Evolutionary conservation across 495 filamentous ascomycete species (phyloP).

Genomic region (Hypoxylon subgilvum): DNA sequence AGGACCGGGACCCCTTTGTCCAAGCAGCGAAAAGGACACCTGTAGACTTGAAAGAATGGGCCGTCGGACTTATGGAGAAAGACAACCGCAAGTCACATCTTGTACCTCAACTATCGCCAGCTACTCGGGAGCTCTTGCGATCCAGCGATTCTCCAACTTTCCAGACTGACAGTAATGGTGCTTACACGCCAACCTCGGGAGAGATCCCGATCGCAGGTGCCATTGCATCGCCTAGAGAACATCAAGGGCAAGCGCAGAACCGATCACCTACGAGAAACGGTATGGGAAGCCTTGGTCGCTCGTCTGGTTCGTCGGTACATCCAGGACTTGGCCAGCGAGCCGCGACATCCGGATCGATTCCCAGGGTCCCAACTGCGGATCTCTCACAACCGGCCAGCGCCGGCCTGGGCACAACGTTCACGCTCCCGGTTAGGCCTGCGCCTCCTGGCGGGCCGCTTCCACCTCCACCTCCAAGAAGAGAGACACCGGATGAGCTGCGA

Average conservation of each 20-base stretch:
- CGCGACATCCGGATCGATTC: slow-evolving; percentile 52
- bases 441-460: slow-evolving; percentile 51
- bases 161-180: slow-evolving; percentile 42
- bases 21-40: slow-evolving; percentile 93
- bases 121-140: slow-evolving; percentile 63
- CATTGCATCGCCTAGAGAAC: slow-evolving; percentile 51
- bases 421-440: slow-evolving; percentile 56
- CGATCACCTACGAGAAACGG: slow-evolving; percentile 53
- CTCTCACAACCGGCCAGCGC: slow-evolving; percentile 35
- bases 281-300: slow-evolving; percentile 47
- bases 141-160: slow-evolving; percentile 58
- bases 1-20: slow-evolving; percentile 92
- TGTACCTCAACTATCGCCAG: slow-evolving; percentile 66
- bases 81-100: slow-evolving; percentile 93
- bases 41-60: slow-evolving; percentile 88
- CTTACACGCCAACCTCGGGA: slow-evolving; percentile 65
- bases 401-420: slow-evolving; percentile 47
- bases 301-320: slow-evolving; percentile 54
- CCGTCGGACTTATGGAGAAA: slow-evolving; percentile 84
- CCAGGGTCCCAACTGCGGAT: slow-evolving; percentile 42
- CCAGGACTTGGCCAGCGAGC: slow-evolving; percentile 58
- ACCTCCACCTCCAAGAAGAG: slow-evolving; percentile 54
- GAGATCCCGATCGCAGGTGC: slow-evolving; percentile 69
- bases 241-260: slow-evolving; percentile 45
- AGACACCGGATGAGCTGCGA: slow-evolving; percentile 47